Base-by-base conservation (phyloP, 768 basidiomycete species). In the Clitopilus hobsonii region DNA sequence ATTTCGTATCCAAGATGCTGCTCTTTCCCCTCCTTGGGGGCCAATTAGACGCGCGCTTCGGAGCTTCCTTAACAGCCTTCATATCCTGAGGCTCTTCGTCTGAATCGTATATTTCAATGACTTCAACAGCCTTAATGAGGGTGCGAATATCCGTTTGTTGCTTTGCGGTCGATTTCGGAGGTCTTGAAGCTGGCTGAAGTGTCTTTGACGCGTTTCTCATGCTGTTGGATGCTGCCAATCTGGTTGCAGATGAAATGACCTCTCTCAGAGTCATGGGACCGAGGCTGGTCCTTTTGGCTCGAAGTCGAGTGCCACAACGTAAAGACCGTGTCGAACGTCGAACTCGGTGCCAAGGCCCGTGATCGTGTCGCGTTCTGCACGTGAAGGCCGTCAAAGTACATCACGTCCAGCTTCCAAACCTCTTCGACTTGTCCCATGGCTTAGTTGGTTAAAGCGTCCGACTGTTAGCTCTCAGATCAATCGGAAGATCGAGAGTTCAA, bases 401-500 rank as follows among this genome's bases (percentile, higher is more conserved):
- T 3, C 5, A 23, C 3, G n/a, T 4, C 18, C 22, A 11, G 4
- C 10, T 8, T 20, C 41, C 2, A 7, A 4, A 20, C 16, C 2
- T 4, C 3, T 18, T 18, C 4, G 25, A 14, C 13, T 16, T 51
- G 49, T 51, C 49, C 49, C 49, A 51, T 51, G 49, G 49, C 49
- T 51, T 51, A 51, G 49, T 51, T 51, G 49, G 49, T 51, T 26
- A 51, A 51, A 51, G 49, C 49, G 49, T 51, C 49, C 49, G 49
- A 51, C 49, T 51, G 49, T 51, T 51, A 51, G 13, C 25, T 6
- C 49, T 51, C 49, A 28, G 49, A 32, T 51, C 49, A 51, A 51
- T 51, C 49, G 49, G 49, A 51, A 51, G 49, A 51, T 51, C 49
- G 49, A 51, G 49, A 51, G 49, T 51, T 51, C 49, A 51, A 51